Conservation (phyloP, 768 basidiomycete genomes). For the Gyrodon lividus region DNA sequence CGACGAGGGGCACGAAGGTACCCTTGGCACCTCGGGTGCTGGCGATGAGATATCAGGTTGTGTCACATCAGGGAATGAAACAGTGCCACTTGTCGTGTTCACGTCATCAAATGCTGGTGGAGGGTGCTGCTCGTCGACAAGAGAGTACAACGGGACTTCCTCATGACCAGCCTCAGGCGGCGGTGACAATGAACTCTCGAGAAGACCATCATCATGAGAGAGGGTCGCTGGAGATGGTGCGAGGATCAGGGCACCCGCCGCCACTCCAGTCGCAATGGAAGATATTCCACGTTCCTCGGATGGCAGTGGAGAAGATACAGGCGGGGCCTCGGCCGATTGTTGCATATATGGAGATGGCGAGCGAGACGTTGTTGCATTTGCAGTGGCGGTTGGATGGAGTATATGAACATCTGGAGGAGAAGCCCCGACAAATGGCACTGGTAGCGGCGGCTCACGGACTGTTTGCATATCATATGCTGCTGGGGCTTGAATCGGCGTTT, state of each 20-base stretch:
- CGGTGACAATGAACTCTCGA: not conserved
- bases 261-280: not conserved
- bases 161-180: slow-evolving; percentile 12
- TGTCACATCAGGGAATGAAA: not conserved
- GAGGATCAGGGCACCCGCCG: not conserved
- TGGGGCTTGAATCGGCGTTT: not conserved
- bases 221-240: not conserved
- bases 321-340: not conserved
- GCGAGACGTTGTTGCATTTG: not conserved
- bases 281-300: slow-evolving; percentile 2
- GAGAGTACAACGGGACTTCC: slow-evolving; percentile 20
- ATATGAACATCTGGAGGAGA: not conserved
- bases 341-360: not conserved
- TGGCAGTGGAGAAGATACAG: slow-evolving; percentile 3
- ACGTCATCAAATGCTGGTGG: slow-evolving; percentile 27
- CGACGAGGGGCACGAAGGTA: not conserved
- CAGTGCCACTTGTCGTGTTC: not conserved
- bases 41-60: not conserved
- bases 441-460: not conserved
- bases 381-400: not conserved
- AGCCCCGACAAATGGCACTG: not conserved
- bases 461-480: not conserved
- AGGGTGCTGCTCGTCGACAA: slow-evolving; percentile 23
- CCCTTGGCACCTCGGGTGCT: not conserved
- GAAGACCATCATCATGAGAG: not conserved